Base-by-base conservation (phyloP, 108 stramenopile species). In the Nitzschia sp. region DNA sequence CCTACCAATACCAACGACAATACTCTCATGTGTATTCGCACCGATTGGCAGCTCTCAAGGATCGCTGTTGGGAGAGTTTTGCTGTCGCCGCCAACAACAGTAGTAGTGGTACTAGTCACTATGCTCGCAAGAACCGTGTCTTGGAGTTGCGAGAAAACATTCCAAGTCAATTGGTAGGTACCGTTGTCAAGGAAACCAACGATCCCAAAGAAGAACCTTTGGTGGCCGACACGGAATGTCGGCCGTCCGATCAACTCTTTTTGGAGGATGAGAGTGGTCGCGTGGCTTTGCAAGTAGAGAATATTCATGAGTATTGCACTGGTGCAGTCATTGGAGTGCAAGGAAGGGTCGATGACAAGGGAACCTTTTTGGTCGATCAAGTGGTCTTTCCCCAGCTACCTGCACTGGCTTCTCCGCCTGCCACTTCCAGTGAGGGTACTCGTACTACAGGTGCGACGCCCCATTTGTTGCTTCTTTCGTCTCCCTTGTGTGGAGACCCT, bases 251-350 rank as follows among this genome's bases (percentile, higher is more conserved):
- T 69, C 66, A 74, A 17, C 69, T 91, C 22, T 78, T 79, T 62
- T 57, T 94, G 59, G 93, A 94, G 77, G 92, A 94, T 71, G 88
- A 90, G 53, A 83, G 79, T 63, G 93, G 93, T 14, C 86, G 93
- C 43, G 89, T 90, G 12, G 76, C 68, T 62, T 68, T 88, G 38
- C 15, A 52, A 40, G 41, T 77, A 8, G 76, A 74, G 24, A 37
- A 60, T 24, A 51, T 69, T 10, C 78, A 88, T 60, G 51, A 73
- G 20, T 76, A 80, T 26, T 77, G 72, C 19, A 94, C 93, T 0
- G 93, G 93, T 0, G 67, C 85, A 9, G 83, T 94, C 22, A 72
- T 85, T 19, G 88, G 87, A 24, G 79, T 91, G 9, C 71, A 78
- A 58, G 92, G 92, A 0, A 64, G 63, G 20, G 84, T 93, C 14